Conservation (phyloP, 805 yeast genomes). For the Ogataea ramenticola region DNA sequence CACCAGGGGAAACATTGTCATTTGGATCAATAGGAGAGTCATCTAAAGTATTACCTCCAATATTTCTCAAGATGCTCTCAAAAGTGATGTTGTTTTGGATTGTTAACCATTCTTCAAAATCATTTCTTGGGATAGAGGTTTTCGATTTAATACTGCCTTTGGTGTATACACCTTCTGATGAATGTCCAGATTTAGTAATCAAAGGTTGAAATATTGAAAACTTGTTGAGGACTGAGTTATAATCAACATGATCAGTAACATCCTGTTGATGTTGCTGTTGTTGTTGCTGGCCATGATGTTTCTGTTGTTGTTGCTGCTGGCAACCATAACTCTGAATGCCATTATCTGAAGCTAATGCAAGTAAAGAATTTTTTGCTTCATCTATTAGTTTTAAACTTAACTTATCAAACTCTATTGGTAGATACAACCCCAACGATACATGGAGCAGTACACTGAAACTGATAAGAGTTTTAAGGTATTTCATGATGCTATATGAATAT, state of each 20-base stretch:
- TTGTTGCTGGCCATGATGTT: not conserved
- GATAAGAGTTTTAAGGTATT: too few species aligned
- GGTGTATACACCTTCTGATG: not conserved
- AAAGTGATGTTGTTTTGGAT: slow-evolving; percentile 36
- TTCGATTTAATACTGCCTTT: slow-evolving; percentile 13
- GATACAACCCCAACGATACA: not conserved
- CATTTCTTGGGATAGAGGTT: slow-evolving; percentile 22
- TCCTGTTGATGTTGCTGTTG: not conserved
- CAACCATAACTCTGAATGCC: too few species aligned
- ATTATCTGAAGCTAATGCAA: too few species aligned
- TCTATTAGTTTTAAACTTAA: not conserved
- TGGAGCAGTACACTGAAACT: too few species aligned
- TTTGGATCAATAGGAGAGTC: slow-evolving; percentile 14
- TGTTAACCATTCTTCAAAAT: slow-evolving; percentile 43
- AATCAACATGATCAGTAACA: not conserved
- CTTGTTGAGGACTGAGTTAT: not conserved
- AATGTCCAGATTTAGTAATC: not conserved
- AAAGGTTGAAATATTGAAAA: not conserved
- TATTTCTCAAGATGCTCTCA: slow-evolving; percentile 41
- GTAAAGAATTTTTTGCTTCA: not conserved
- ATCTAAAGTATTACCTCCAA: slow-evolving; percentile 40
- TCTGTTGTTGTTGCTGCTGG: not conserved
- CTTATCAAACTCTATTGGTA: not conserved
- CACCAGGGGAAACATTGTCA: slow-evolving; percentile 51
- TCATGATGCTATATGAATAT: too few species aligned